A percentile compares a stretch with the other conserved stretches of the same genome.
Conservation (phyloP, 805 yeast species). For the Ogataea saltuana region DNA sequence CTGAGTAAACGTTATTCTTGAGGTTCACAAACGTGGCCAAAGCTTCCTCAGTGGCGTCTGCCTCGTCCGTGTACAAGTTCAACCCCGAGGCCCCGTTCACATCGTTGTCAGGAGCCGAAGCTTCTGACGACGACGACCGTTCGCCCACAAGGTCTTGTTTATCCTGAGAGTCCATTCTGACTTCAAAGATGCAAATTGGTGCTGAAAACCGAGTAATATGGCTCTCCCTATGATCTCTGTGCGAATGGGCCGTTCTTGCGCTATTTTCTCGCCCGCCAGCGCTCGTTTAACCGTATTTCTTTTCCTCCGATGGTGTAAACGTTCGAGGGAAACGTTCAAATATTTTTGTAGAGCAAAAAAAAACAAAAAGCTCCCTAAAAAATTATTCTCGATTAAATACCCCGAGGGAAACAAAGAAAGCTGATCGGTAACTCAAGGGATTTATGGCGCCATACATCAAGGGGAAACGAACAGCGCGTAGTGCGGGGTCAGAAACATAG, state of each 20-base stretch:
- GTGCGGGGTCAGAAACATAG: too few relatives aligned
- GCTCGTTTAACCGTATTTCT: too few relatives aligned
- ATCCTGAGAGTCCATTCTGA: background rate
- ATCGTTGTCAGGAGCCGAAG: conserved; percentile 22
- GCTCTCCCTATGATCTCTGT: too few relatives aligned
- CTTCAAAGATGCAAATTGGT: too few relatives aligned
- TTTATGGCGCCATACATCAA: too few relatives aligned
- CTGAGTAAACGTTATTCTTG: conserved; percentile 60
- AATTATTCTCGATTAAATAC: too few relatives aligned
- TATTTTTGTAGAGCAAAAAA: background rate
- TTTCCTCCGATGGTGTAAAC: background rate
- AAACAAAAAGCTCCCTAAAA: background rate
- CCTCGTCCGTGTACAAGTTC: conserved; percentile 40
- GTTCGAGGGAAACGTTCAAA: background rate
- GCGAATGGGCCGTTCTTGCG: background rate
- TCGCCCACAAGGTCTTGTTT: background rate
- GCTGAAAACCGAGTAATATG: too few relatives aligned
- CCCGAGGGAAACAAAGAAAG: background rate
- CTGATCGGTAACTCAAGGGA: too few relatives aligned
- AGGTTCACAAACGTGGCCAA: conserved; percentile 54
- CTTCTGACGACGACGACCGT: conserved; percentile 18
- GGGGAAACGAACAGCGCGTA: too few relatives aligned
- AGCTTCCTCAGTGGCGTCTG: conserved; percentile 72
- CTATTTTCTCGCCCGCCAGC: background rate
- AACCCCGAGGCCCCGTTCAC: background rate